phyloP scores from a whole-genome alignment of 176 grass and related monocot genomes.

The Rhipidocladum racemiflorum region DNA sequence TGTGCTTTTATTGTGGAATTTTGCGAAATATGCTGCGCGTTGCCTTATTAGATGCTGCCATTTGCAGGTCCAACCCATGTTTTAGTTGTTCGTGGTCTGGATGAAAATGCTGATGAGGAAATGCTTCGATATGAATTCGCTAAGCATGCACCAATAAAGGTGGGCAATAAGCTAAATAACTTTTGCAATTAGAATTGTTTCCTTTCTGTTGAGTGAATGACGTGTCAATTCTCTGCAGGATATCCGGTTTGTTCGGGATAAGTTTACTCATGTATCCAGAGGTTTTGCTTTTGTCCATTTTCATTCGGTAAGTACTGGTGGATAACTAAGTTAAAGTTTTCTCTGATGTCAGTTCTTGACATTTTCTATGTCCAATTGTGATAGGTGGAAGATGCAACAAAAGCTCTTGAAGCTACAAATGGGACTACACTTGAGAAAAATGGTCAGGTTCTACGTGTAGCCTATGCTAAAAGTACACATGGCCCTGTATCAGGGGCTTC shows the following conservation, averaged over 20 bases:
- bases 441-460: slow-evolving; percentile 85
- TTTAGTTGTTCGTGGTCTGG: slow-evolving; percentile 94
- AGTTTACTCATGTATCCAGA: slow-evolving; percentile 97
- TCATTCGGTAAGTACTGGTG: slow-evolving; percentile 66
- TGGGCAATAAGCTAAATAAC: slow-evolving; percentile 30
- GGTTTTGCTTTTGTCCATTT: slow-evolving; percentile 99
- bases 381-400: slow-evolving; percentile 94
- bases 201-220: not conserved
- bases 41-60: slow-evolving; percentile 21
- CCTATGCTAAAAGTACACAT: slow-evolving; percentile 95
- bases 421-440: slow-evolving; percentile 88
- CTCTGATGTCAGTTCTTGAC: slow-evolving; percentile 10
- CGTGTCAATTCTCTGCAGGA: slow-evolving; percentile 56
- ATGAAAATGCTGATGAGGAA: slow-evolving; percentile 98
- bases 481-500: slow-evolving; percentile 63
- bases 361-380: slow-evolving; percentile 22
- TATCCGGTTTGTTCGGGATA: slow-evolving; percentile 94
- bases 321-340: slow-evolving; percentile 13
- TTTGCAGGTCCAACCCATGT: slow-evolving; percentile 97
- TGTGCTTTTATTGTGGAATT: slow-evolving; percentile 26
- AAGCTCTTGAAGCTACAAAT: slow-evolving; percentile 98
- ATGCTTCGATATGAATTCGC: slow-evolving; percentile 98
- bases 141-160: slow-evolving; percentile 94
- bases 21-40: slow-evolving; percentile 14
- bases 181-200: slow-evolving; percentile 8